Conservation (phyloP, 371 early-diverging fungal genomes). For the Circinella minor region DNA sequence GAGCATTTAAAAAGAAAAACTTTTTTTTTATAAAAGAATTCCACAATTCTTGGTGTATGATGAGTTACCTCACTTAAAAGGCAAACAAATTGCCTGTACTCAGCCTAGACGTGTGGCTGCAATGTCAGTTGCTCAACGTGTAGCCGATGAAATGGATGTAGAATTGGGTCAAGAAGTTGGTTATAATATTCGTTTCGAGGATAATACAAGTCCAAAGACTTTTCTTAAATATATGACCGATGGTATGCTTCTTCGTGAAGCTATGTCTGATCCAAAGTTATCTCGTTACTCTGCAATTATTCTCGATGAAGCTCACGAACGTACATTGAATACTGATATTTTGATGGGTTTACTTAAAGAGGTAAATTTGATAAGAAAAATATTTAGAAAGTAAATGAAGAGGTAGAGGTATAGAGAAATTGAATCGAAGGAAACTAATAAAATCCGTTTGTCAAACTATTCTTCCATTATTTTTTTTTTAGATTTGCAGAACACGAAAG, state of each 20-base stretch:
- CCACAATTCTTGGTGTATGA: constrained; percentile 95
- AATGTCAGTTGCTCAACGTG: constrained; percentile 96
- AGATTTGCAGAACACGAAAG: constrained; percentile 56
- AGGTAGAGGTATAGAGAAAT: not conserved
- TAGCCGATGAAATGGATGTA: constrained; percentile 94
- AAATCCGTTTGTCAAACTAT: not conserved
- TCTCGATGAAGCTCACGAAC: constrained; percentile 99
- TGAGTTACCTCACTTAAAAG: constrained; percentile 87
- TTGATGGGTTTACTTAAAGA: constrained; percentile 95
- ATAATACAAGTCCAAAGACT: constrained; percentile 82
- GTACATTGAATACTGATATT: constrained; percentile 95
- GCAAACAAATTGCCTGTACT: constrained; percentile 94
- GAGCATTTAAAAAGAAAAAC: too few relatives aligned
- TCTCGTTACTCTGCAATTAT: constrained; percentile 89
- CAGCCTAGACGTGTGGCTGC: constrained; percentile 99
- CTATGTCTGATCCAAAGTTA: constrained; percentile 92
- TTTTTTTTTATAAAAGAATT: constrained; percentile 59
- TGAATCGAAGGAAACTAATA: too few relatives aligned
- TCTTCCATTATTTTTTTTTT: constrained; percentile 11
- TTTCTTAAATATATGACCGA: constrained; percentile 97
- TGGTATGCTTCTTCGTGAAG: constrained; percentile 98
- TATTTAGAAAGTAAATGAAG: not conserved
- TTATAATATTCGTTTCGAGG: constrained; percentile 98
- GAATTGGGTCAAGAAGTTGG: constrained; percentile 91
- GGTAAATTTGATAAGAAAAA: constrained; percentile 28